phyloP scores from a whole-genome alignment of 1,284 basidiomycete genomes.

The Takashimella koratensis region DNA sequence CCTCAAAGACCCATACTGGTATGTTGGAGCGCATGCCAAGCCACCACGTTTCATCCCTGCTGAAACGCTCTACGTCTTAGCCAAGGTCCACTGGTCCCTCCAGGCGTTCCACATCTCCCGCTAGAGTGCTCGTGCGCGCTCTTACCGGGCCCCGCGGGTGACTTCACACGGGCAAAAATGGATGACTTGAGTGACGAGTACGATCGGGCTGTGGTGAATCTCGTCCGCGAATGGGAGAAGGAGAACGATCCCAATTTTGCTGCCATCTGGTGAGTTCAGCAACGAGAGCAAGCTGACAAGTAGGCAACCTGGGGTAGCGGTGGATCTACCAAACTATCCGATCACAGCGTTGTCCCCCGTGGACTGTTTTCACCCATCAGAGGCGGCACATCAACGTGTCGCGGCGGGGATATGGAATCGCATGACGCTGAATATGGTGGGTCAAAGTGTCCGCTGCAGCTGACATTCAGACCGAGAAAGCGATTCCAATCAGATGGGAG shows the following conservation, averaged over 20 bases:
- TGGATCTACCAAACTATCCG: constrained; percentile 45
- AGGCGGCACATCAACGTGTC: constrained; percentile 42
- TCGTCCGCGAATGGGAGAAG: constrained; percentile 39
- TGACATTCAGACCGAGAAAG: constrained; percentile 29
- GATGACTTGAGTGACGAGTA: constrained; percentile 44
- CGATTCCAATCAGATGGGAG: constrained; percentile 39
- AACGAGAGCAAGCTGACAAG: constrained; percentile 4
- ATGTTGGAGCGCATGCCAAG: too few relatives aligned
- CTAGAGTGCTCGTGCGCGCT: constrained; percentile 45
- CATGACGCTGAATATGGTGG: constrained; percentile 32
- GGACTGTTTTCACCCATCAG: constrained; percentile 50
- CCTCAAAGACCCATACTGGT: constrained; percentile 41
- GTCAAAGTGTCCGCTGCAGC: constrained; percentile 5
- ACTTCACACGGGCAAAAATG: constrained; percentile 44
- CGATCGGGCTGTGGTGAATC: constrained; percentile 37
- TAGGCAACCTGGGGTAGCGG: constrained; percentile 45
- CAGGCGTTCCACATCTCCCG: constrained; percentile 33
- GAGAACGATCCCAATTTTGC: constrained; percentile 38
- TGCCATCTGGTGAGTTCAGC: constrained; percentile 29
- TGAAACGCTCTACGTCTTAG: constrained; percentile 4
- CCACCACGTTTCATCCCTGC: too few relatives aligned
- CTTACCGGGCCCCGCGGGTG: constrained; percentile 40
- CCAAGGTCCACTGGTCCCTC: constrained; percentile 24
- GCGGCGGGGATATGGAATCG: constrained; percentile 49
- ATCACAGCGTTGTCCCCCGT: constrained; percentile 44